phyloP scores from a whole-genome alignment of 2,329 filamentous ascomycete genomes.

The Macrophomina phaseolina region DNA sequence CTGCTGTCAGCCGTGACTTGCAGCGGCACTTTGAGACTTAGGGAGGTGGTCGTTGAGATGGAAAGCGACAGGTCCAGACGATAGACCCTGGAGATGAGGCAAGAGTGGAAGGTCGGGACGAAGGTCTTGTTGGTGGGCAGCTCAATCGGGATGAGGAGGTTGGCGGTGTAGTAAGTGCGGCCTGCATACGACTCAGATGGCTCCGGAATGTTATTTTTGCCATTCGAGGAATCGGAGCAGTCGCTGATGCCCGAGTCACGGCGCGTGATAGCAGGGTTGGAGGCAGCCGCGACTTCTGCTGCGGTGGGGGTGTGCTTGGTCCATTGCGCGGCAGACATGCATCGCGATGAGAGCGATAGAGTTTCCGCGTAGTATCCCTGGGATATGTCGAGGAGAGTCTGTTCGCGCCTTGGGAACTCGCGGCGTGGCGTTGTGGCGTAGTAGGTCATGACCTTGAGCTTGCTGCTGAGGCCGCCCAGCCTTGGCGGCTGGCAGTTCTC shows the following conservation, averaged over 20 bases:
- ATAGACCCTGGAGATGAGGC: slow-evolving; percentile 69
- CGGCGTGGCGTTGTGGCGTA: slow-evolving; percentile 59
- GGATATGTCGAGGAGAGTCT: slow-evolving; percentile 51
- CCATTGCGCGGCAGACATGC: slow-evolving; percentile 64
- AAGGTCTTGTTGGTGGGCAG: slow-evolving; percentile 67
- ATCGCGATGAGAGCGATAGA: slow-evolving; percentile 60
- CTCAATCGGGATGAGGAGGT: slow-evolving; percentile 67
- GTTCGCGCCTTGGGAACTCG: slow-evolving; percentile 54
- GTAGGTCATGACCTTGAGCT: slow-evolving; percentile 64
- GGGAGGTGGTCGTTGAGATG: slow-evolving; percentile 51
- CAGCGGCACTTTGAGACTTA: slow-evolving; percentile 53
- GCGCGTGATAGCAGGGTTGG: slow-evolving; percentile 31
- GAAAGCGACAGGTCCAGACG: slow-evolving; percentile 64
- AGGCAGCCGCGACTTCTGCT: slow-evolving; percentile 30
- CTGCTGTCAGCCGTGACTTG: slow-evolving; percentile 51
- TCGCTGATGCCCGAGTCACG: slow-evolving; percentile 51
- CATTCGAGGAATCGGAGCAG: slow-evolving; percentile 35
- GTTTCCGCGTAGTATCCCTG: slow-evolving; percentile 61
- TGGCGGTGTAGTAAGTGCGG: slow-evolving; percentile 63
- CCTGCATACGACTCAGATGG: slow-evolving; percentile 46
- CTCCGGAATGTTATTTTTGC: slow-evolving; percentile 36
- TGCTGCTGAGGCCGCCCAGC: slow-evolving; percentile 58
- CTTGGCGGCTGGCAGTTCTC: slow-evolving; percentile 57
- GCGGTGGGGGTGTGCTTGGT: slow-evolving; percentile 49
- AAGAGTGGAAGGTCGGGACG: slow-evolving; percentile 73